Evolutionary conservation across 768 basidiomycete genomes (phyloP).

Genomic region (Macrolepiota albuminosa): DNA sequence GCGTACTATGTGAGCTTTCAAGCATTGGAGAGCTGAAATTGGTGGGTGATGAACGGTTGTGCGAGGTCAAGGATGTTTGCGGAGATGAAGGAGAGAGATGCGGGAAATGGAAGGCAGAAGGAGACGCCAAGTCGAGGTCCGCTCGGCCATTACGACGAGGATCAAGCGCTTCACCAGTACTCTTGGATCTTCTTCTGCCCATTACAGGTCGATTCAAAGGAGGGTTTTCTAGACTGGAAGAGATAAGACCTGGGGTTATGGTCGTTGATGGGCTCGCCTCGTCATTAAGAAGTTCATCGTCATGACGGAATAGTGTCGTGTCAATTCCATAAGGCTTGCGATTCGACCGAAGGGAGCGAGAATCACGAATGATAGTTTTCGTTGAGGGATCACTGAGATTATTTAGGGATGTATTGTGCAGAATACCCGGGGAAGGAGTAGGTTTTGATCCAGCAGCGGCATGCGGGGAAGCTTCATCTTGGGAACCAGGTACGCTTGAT

Average conservation of each 20-base stretch:
- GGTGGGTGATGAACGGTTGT: slow-evolving; percentile 26
- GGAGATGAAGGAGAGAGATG: slow-evolving; percentile 18
- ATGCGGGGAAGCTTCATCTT: slow-evolving; percentile 19
- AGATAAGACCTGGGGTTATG: slow-evolving; percentile 16
- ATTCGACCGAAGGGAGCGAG: background rate
- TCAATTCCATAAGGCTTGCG: slow-evolving; percentile 5
- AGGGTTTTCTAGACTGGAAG: slow-evolving; percentile 6
- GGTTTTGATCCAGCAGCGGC: background rate
- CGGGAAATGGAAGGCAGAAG: slow-evolving; percentile 42
- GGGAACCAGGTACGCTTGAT: slow-evolving; percentile 18
- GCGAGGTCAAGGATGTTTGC: slow-evolving; percentile 14
- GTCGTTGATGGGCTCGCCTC: slow-evolving; percentile 13
- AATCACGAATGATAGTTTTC: slow-evolving; percentile 2
- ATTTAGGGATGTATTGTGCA: slow-evolving; percentile 8
- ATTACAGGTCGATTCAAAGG: slow-evolving; percentile 14
- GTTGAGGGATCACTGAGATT: slow-evolving; percentile 4
- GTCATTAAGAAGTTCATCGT: slow-evolving; percentile 4
- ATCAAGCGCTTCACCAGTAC: slow-evolving; percentile 27
- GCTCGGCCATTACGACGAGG: slow-evolving; percentile 9
- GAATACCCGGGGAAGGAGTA: slow-evolving; percentile 3
- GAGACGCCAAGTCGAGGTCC: slow-evolving; percentile 28
- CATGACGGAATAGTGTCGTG: background rate
- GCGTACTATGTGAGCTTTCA: slow-evolving; percentile 29
- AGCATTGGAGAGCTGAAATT: slow-evolving; percentile 24
- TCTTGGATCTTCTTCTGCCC: slow-evolving; percentile 38